Evolutionary conservation across 2,329 filamentous ascomycete genomes (phyloP), one percentile per base, ranked within the genome.

Genomic region (Penicillium sp.): DNA sequence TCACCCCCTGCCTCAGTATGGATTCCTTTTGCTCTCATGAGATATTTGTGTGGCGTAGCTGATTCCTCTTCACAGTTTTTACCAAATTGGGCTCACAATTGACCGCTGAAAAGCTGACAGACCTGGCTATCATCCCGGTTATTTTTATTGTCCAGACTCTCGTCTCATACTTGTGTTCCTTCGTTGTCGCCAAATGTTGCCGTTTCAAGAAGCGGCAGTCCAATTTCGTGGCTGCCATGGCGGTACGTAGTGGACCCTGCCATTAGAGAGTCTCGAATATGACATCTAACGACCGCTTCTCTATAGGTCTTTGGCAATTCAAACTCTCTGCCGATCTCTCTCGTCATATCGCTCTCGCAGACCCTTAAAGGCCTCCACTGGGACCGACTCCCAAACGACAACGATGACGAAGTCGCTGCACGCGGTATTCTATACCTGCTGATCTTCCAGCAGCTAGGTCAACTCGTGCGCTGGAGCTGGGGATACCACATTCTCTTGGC

Each of bases 141-240:
- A 97, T 99, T 72, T 97, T 97, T 75, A 69, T 92, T 58, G 82
- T 94, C 31, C 93, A 97, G 77, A 97, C 92, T 0, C 65, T 89
- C 9, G 87, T 97, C 29, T 97, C 93, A 15, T 99, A 92, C 78
- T 53, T 85, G 3, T 91, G 92, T 53, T 87, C 92, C 2, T 77
- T 86, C 9, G 68, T 82, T 13, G 84, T 97, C 53, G 85, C 90
- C 19, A 88, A 84, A 75, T 78, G 86, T 48, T 96, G 92, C 73
- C 82, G 90, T 16, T 92, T 99, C 76, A 86, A 86, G 67, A 92
- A 89, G 74, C 86, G 93, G 60, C 90, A 92, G 41, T 85, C 88
- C 64, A 99, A 99, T 77, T 99, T 99, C 70, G 89, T 99, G 41
- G 90, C 91, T 33, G 94, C 94, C 52, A 99, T 99, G 94, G 92